Base-by-base conservation (phyloP, 306 rosid species). In the Quercus variabilis region DNA sequence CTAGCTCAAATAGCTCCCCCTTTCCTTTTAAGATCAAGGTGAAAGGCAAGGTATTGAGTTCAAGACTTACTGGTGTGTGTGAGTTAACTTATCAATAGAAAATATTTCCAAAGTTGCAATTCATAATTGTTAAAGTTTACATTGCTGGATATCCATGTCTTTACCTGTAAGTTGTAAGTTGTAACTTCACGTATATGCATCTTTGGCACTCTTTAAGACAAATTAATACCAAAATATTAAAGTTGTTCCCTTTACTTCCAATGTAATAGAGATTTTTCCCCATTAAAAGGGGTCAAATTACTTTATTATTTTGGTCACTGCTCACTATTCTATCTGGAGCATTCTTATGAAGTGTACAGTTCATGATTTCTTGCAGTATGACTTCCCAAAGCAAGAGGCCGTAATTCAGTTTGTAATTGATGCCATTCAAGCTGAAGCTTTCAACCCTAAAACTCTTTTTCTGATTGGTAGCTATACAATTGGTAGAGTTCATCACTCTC, bases 391-490 rank as follows among this genome's bases (percentile, higher is more conserved):
- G 81, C 97, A 95, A 83, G 97, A 95, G 76, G 89, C 97, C 73
- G 97, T 92, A 55, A 92, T 91, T 85, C 98, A 92, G 86, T 95
- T 95, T 51, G 98, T 95, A 63, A 82, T 92, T 54, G 99, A 95
- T 77, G 97, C 98, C 83, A 85, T 92, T 85, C 96, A 91, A 81
- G 98, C 97, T 3, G 98, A 95, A 90, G 73, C 92, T 83, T 95
- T 95, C 83, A 92, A 95, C 82, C 96, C 96, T 33, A 84, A 76
- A 87, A 95, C 98, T 52, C 96, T 95, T 82, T 95, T 95, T 79
- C 85, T 95, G 85, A 95, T 95, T 69, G 98, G 99, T 78, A 89
- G 98, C 90, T 95, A 92, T 77, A 92, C 99, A 69, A 92, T 95
- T 71, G 99, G 99, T 92, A 94, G 72, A 76, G 68, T 72, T 81